Base-by-base conservation (phyloP, 2,329 filamentous ascomycete species). In the Pseudogymnoascus sp. region DNA sequence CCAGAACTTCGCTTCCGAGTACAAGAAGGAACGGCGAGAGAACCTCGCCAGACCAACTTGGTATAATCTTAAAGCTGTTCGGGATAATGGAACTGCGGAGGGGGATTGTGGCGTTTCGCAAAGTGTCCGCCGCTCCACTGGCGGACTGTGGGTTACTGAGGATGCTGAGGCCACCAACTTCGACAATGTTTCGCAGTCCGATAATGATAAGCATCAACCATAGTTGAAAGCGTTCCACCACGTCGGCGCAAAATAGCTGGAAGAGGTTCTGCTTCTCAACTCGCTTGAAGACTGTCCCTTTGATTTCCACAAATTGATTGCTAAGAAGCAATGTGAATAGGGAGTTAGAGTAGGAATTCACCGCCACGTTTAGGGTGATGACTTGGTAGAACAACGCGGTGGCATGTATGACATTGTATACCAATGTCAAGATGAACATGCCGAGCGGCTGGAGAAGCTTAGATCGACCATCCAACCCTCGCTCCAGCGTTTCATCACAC, bases 241-340 rank as follows among this genome's bases (percentile, higher is more conserved):
- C 88, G 71, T 99, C 94, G 3, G 94, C 93, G 67, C 94, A 99
- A 0, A 93, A 96, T 12, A 99, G 81, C 73, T 99, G 94, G 71
- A 99, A 99, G 0, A 96, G 78, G 66, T 96, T 97, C 71, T 99
- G 94, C 73, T 97, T 97, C 69, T 99, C 94, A 65, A 97, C 96
- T 63, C 93, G 94, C 77, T 99, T 97, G 79, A 99, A 99, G 0
- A 99, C 95, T 0, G 92, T 95, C 63, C 90, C 90, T 72, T 99
- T 99, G 79, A 99, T 96, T 76, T 99, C 94, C 43, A 99, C 94
- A 69, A 99, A 99, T 71, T 99, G 95, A 71, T 97, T 99, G 6
- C 92, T 97, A 72, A 99, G 85, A 1, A 99, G 80, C 0, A 99
- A 82, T 0, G 94, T 97, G 35, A 99, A 80, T 4, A 99, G 79